A percentile compares a stretch with the other conserved stretches of the same genome.
These are phyloP conservation scores for Mortierella sp. DNA, from an alignment of 371 early-diverging fungal species.

Conservation along the genomic window DNA sequence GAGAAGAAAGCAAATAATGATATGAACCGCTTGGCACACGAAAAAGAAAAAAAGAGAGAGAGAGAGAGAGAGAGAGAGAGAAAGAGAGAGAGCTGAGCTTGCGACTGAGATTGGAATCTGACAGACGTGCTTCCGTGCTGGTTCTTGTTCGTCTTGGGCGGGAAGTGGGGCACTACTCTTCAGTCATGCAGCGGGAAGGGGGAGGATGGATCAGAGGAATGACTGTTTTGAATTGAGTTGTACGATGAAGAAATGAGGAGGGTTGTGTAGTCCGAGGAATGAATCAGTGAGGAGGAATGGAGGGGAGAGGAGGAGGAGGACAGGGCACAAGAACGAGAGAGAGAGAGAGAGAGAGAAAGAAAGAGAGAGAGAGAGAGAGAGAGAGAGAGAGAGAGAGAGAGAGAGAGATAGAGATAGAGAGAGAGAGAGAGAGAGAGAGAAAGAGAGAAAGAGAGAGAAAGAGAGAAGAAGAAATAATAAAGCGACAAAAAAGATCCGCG, in stretches of 20 bases:
- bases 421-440: neutral
- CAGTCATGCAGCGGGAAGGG: neutral
- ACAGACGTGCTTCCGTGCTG: no score
- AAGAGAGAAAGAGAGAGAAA: neutral
- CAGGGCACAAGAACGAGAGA: neutral
- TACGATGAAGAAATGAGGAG: no score
- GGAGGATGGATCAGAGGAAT: neutral
- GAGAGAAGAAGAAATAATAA: neutral
- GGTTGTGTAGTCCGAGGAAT: no score
- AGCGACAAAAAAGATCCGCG: neutral
- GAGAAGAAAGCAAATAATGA: slow-evolving; percentile 21
- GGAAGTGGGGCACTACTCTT: neutral
- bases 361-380: no score
- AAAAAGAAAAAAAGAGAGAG: slow-evolving; percentile 3
- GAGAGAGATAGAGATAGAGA: neutral
- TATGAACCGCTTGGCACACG: slow-evolving; percentile 35
- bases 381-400: neutral
- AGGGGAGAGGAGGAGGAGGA: no score
- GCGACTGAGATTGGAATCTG: no score
- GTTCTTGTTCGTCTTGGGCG: no score
- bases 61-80: neutral
- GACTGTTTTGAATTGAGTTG: no score
- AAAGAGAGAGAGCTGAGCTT: neutral
- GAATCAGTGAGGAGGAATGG: no score
- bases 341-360: neutral